A percentile compares a stretch with the other conserved stretches of the same genome.
Conservation (phyloP, 192 early-diverging fungal genomes). For the Fimicolochytrium jonesii region DNA sequence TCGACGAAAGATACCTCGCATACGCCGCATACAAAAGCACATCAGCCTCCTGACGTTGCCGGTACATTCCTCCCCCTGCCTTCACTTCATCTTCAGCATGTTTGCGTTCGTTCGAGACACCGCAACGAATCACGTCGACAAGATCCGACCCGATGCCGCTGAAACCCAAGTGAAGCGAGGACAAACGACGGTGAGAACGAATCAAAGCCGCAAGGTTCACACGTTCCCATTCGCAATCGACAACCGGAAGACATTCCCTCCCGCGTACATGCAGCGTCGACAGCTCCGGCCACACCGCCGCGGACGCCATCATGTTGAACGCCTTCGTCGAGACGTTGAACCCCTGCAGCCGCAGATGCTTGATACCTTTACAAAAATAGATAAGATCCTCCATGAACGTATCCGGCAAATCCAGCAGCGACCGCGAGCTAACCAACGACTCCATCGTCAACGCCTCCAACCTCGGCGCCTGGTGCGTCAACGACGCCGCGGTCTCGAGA, state of each 20-base stretch:
- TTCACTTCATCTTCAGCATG: not conserved
- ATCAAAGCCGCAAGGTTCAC: not conserved
- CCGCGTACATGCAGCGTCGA: not conserved
- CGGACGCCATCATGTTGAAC: not conserved
- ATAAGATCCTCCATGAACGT: not conserved
- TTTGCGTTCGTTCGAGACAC: not conserved
- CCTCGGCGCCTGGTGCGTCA: not conserved
- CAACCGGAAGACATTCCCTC: not conserved
- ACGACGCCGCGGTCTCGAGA: not conserved
- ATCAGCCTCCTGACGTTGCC: not conserved
- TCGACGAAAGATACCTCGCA: slow-evolving; percentile 1
- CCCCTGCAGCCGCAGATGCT: not conserved
- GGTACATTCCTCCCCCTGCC: not conserved
- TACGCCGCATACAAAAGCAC: not conserved
- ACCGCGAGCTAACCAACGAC: not conserved
- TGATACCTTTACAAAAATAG: not conserved
- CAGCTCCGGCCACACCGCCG: not conserved
- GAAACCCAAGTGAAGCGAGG: not conserved
- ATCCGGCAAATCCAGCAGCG: not conserved
- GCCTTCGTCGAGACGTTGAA: not conserved
- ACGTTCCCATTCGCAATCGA: not conserved
- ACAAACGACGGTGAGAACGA: not conserved
- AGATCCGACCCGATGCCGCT: not conserved
- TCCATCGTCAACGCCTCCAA: slow-evolving; percentile 1
- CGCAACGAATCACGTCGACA: not conserved